Evolutionary conservation across 2,329 filamentous ascomycete genomes (phyloP).

Genomic region (Fusarium sacchari): DNA sequence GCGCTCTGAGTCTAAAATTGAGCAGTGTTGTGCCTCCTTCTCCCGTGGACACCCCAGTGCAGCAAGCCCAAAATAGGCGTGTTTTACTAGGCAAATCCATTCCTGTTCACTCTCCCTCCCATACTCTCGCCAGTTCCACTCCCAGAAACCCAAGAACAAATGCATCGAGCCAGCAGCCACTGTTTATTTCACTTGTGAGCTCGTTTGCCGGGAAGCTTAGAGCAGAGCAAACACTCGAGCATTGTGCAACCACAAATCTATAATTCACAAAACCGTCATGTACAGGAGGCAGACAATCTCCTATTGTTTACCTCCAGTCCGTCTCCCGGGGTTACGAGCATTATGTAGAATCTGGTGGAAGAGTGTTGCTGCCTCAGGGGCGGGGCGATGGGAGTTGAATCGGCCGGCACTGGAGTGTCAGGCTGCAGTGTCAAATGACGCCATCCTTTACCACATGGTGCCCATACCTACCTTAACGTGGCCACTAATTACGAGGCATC

Average conservation of each 20-base stretch:
- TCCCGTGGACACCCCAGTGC: background rate
- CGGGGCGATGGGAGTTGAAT: background rate
- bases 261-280: background rate
- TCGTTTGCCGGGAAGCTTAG: background rate
- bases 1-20: background rate
- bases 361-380: slow-evolving; percentile 1
- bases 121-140: rapidly evolving
- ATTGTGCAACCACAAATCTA: background rate
- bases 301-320: background rate
- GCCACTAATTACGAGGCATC: background rate
- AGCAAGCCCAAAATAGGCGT: background rate
- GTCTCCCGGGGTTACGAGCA: background rate
- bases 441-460: background rate
- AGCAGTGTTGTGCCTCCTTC: background rate
- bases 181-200: background rate
- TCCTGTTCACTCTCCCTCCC: background rate
- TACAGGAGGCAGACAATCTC: rapidly evolving
- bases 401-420: background rate
- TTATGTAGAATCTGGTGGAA: slow-evolving; percentile 2
- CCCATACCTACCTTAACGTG: background rate
- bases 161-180: background rate
- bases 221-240: slow-evolving; percentile 9
- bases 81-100: background rate
- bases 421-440: background rate
- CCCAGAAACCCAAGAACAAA: rapidly evolving